phyloP scores from a whole-genome alignment of 2,329 filamentous ascomycete genomes.

The Penicillium corylophilum region DNA sequence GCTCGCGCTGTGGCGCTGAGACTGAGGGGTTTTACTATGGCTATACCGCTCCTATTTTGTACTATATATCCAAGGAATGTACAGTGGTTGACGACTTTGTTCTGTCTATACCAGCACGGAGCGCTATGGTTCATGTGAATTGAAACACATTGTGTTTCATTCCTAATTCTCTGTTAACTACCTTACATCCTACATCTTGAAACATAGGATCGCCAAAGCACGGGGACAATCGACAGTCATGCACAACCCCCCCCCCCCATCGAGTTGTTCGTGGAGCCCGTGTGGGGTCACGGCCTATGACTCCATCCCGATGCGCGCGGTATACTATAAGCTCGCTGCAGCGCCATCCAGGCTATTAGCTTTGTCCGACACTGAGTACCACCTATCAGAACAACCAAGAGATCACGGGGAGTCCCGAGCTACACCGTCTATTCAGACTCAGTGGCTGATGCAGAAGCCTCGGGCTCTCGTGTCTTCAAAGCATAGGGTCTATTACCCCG shows the following conservation, averaged over 20 bases:
- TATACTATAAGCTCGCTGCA: neutral
- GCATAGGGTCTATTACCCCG: neutral
- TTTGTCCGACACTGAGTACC: neutral
- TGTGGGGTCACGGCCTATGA: constrained; percentile 16
- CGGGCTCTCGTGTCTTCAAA: neutral
- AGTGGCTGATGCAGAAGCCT: neutral
- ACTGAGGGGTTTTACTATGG: neutral
- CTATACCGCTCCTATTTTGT: neutral
- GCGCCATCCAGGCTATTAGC: neutral
- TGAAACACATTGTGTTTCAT: neutral
- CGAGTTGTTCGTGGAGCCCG: constrained; percentile 11
- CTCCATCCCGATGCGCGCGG: constrained; percentile 7
- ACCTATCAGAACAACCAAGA: constrained; percentile 8
- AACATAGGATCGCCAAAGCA: constrained; percentile 11
- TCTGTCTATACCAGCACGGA: too few species aligned
- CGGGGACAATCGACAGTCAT: constrained; percentile 8
- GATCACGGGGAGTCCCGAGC: neutral
- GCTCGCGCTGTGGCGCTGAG: constrained; percentile 24
- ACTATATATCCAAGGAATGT: neutral
- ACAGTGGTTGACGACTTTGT: too few species aligned
- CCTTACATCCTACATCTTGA: neutral
- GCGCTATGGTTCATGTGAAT: neutral
- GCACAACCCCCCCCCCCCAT: constrained; percentile 21
- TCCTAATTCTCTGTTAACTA: neutral
- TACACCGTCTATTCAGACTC: constrained; percentile 1